Evolutionary conservation across 345 rosid species (phyloP).

Genomic region (Gossypioides kirkii): DNA sequence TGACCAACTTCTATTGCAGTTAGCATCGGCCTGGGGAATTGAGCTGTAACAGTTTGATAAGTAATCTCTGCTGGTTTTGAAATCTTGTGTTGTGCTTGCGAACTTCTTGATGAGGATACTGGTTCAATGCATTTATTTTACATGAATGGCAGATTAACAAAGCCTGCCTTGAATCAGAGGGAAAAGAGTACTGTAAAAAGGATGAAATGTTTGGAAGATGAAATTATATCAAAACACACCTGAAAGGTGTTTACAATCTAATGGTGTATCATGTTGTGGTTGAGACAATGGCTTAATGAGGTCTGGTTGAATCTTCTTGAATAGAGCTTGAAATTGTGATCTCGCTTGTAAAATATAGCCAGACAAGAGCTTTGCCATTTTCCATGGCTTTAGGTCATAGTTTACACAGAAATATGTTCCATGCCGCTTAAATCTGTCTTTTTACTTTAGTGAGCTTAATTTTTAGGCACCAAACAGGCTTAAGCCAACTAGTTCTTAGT

Average conservation of each 20-base stretch:
- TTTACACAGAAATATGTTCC: not conserved
- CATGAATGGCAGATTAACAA: not conserved
- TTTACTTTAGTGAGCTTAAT: not conserved
- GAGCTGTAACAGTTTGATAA: conserved; percentile 69
- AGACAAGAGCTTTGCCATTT: not conserved
- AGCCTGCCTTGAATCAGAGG: too few relatives aligned
- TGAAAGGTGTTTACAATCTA: too few relatives aligned
- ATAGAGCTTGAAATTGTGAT: too few relatives aligned
- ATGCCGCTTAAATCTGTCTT: not conserved
- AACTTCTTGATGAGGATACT: conserved; percentile 6
- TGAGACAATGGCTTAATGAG: too few relatives aligned
- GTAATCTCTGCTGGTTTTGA: conserved; percentile 20
- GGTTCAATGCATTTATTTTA: not conserved
- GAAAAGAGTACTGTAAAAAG: too few relatives aligned
- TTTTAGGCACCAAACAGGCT: not conserved
- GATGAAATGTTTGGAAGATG: too few relatives aligned
- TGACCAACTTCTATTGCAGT: conserved; percentile 74
- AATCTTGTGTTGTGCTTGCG: conserved; percentile 2
- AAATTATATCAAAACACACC: too few relatives aligned
- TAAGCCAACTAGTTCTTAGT: not conserved
- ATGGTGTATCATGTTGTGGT: too few relatives aligned
- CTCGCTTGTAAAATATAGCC: not conserved
- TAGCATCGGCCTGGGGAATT: conserved; percentile 89
- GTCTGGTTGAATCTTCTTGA: too few relatives aligned
- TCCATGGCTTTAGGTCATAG: not conserved